Percentiles rank a stretch among this genome's conserved stretches.
Evolutionary conservation across 805 yeast species (phyloP).

Genomic region (Candida boidinii): DNA sequence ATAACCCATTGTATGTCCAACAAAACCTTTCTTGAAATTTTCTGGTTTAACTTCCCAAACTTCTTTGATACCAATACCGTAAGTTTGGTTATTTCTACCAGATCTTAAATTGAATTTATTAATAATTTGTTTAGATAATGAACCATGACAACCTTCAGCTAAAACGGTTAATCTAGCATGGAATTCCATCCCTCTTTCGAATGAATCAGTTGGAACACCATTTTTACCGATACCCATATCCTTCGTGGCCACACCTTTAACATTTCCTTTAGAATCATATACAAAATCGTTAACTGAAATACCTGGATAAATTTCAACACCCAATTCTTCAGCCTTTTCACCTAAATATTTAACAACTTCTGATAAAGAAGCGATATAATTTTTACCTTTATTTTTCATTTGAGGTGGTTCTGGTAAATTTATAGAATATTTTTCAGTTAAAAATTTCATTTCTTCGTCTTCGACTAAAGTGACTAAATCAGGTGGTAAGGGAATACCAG

Average conservation of each 20-base stretch:
- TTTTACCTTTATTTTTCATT: conserved; percentile 70
- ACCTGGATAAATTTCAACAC: conserved; percentile 90
- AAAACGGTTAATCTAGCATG: conserved; percentile 82
- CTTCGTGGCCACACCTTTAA: conserved; percentile 87
- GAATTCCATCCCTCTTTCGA: conserved; percentile 96
- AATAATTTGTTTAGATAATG: conserved; percentile 72
- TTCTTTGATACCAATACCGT: conserved; percentile 93
- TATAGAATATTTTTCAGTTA: conserved; percentile 48
- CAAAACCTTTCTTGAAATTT: conserved; percentile 71
- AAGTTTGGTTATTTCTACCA: conserved; percentile 69
- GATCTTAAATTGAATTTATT: conserved; percentile 59
- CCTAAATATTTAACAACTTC: conserved; percentile 75
- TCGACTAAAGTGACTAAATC: conserved; percentile 68
- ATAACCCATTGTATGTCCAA: conserved; percentile 83
- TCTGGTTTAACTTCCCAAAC: conserved; percentile 91
- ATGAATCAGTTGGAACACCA: conserved; percentile 73
- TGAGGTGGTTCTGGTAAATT: conserved; percentile 93
- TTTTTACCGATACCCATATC: conserved; percentile 78
- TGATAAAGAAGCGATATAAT: conserved; percentile 77
- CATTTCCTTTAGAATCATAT: conserved; percentile 50
- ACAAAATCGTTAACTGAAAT: conserved; percentile 78
- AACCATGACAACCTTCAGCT: conserved; percentile 99
- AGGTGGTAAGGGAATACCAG: conserved; percentile 73
- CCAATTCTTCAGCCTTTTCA: conserved; percentile 86
- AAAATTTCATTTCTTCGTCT: conserved; percentile 64